Conservation (phyloP, 257 asterid genomes). For the Orobanche coerulescens region DNA sequence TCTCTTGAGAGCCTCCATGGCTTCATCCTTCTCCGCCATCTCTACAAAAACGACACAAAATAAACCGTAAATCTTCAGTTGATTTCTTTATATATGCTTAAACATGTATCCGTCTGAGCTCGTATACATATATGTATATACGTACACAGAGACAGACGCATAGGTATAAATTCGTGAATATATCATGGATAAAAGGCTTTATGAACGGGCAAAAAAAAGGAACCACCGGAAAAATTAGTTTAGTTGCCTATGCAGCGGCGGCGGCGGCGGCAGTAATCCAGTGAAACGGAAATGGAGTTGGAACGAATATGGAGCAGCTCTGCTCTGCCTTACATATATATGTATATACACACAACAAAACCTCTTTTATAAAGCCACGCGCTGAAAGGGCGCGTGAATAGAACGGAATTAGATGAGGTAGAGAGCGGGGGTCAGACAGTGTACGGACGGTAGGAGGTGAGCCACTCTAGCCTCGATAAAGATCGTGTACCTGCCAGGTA, state of each 20-base stretch:
- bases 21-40: conserved; percentile 54
- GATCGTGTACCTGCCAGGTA: conserved; percentile 32
- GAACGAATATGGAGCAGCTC: conserved; percentile 15
- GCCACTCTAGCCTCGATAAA: conserved; percentile 14
- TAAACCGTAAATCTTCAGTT: background rate
- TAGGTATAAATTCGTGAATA: background rate
- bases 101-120: background rate
- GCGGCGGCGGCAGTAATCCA: background rate
- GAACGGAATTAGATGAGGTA: background rate
- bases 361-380: conserved; percentile 15
- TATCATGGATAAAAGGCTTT: background rate
- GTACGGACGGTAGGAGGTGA: conserved; percentile 33
- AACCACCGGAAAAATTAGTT: conserved; percentile 1
- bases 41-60: conserved; percentile 13
- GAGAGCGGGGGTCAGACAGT: background rate
- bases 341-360: background rate
- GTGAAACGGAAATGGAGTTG: conserved; percentile 12
- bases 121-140: background rate
- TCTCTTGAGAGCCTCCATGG: conserved; percentile 55
- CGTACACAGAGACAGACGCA: no score
- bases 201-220: background rate
- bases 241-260: background rate
- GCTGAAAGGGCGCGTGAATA: conserved; percentile 22
- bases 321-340: background rate
- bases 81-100: background rate